These are phyloP conservation scores for Lycium ferocissimum DNA, from an alignment of 257 asterid species.

Conservation along the genomic window DNA sequence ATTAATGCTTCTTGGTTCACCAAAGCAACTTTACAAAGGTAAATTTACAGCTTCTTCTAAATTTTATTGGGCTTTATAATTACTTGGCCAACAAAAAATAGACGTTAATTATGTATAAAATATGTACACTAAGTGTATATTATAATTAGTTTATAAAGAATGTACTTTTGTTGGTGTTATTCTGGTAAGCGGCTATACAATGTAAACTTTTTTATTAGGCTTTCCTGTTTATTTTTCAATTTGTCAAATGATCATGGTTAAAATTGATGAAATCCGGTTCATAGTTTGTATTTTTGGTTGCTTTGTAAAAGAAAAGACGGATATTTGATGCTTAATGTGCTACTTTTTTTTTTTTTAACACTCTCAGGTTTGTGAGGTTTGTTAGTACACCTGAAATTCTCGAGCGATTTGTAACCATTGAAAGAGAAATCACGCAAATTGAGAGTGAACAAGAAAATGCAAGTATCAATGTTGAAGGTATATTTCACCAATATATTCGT, in stretches of 20 bases:
- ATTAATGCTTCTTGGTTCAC: slow-evolving; percentile 66
- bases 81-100: too few relatives aligned
- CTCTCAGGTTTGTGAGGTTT: slow-evolving; percentile 78
- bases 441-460: slow-evolving; percentile 62
- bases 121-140: too few relatives aligned
- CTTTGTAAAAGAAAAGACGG: not conserved
- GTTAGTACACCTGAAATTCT: slow-evolving; percentile 83
- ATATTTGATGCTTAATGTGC: not conserved
- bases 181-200: too few relatives aligned
- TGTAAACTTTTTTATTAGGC: too few relatives aligned
- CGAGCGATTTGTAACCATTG: slow-evolving; percentile 79
- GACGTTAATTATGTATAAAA: too few relatives aligned
- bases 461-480: slow-evolving; percentile 56
- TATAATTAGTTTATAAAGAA: too few relatives aligned
- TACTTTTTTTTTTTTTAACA: not conserved
- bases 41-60: not conserved
- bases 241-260: too few relatives aligned
- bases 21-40: slow-evolving; percentile 79
- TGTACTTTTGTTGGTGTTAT: not conserved
- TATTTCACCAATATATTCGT: not conserved
- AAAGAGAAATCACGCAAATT: slow-evolving; percentile 75
- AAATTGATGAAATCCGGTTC: too few relatives aligned
- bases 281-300: too few relatives aligned
- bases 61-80: too few relatives aligned
- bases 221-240: not conserved